phyloP scores from a whole-genome alignment of 2,329 filamentous ascomycete species.

The Tricladium varicosporioides region DNA sequence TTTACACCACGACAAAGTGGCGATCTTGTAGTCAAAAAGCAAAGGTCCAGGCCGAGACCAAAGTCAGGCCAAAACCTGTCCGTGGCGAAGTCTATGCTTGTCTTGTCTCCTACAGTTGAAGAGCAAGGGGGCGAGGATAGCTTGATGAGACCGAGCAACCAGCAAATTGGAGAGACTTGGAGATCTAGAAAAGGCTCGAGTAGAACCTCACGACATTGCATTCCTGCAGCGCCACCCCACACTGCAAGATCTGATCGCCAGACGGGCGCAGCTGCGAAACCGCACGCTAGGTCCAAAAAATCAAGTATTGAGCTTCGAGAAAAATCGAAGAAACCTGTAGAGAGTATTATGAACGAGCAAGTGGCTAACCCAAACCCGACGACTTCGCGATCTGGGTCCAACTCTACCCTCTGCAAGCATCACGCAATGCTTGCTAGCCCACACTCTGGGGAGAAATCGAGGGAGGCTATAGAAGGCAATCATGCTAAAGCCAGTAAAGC shows the following conservation, averaged over 20 bases:
- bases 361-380: background rate
- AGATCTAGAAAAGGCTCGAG: background rate
- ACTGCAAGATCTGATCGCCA: too few species aligned
- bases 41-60: conserved; percentile 24
- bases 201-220: background rate
- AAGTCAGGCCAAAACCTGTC: conserved; percentile 23
- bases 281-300: too few species aligned
- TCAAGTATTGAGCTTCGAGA: too few species aligned
- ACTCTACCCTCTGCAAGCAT: background rate
- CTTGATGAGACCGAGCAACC: background rate
- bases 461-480: background rate
- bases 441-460: background rate
- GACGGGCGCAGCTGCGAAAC: too few species aligned
- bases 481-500: background rate
- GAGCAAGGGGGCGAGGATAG: conserved; percentile 9
- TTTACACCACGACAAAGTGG: conserved; percentile 6
- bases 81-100: conserved; percentile 20
- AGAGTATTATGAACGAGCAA: background rate
- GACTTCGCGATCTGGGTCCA: background rate
- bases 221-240: too few species aligned
- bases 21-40: conserved; percentile 25
- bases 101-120: conserved; percentile 27
- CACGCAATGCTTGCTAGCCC: background rate
- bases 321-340: background rate
- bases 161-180: background rate